phyloP scores from a whole-genome alignment of 306 rosid species.

The Lathyrus aphaca region DNA sequence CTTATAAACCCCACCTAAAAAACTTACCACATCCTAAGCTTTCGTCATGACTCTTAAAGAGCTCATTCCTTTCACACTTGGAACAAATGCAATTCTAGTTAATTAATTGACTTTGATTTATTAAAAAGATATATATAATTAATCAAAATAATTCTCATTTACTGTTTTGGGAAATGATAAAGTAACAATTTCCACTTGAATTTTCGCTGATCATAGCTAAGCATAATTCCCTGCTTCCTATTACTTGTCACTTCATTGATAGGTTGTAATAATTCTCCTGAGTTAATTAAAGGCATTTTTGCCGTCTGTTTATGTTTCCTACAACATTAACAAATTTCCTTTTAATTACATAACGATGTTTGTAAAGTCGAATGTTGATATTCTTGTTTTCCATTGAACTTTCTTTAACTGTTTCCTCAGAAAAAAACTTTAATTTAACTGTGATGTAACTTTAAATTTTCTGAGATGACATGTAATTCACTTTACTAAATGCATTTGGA shows the following conservation, averaged over 20 bases:
- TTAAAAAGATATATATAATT: too few relatives aligned
- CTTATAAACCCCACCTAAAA: too few relatives aligned
- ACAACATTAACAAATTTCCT: constrained; percentile 54
- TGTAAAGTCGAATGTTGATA: constrained; percentile 46
- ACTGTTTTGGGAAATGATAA: constrained; percentile 34
- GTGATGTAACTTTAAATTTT: constrained; percentile 58
- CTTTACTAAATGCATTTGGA: constrained; percentile 30
- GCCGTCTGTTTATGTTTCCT: constrained; percentile 56
- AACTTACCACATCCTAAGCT: too few relatives aligned
- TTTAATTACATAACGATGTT: constrained; percentile 68
- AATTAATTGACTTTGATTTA: too few relatives aligned
- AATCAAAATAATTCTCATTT: background rate
- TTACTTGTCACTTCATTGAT: constrained; percentile 38
- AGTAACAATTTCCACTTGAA: constrained; percentile 48
- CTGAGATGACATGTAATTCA: constrained; percentile 46
- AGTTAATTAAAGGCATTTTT: constrained; percentile 52
- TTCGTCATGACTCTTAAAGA: too few relatives aligned
- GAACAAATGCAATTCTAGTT: too few relatives aligned
- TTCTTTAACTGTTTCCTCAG: constrained; percentile 34
- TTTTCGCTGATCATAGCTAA: constrained; percentile 27
- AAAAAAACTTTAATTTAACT: background rate
- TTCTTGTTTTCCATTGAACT: constrained; percentile 43
- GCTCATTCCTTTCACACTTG: too few relatives aligned
- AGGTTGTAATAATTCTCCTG: constrained; percentile 49
- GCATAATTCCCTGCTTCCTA: constrained; percentile 39